Evolutionary conservation across 176 grass and related monocot species (phyloP).

Genomic region (Neostapfia colusana): DNA sequence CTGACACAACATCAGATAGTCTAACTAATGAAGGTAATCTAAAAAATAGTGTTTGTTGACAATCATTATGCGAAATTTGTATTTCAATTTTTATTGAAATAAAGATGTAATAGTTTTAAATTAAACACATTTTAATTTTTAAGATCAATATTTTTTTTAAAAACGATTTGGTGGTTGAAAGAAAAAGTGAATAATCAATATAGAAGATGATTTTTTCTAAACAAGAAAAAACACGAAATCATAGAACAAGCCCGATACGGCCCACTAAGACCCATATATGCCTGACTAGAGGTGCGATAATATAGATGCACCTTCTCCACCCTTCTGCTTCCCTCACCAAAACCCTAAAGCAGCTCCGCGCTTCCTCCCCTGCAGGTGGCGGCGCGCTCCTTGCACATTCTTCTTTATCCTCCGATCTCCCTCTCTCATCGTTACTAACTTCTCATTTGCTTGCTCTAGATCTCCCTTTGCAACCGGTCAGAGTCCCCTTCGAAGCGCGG

Average conservation of each 20-base stretch:
- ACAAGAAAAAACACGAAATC: too few species aligned
- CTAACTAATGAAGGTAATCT: too few species aligned
- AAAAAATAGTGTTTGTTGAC: too few species aligned
- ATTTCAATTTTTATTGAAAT: too few species aligned
- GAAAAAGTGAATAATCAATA: too few species aligned
- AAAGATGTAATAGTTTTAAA: too few species aligned
- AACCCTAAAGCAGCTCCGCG: constrained; percentile 27
- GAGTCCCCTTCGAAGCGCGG: background rate
- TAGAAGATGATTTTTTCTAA: too few species aligned
- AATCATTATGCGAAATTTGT: too few species aligned
- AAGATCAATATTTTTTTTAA: too few species aligned
- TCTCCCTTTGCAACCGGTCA: background rate
- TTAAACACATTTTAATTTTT: too few species aligned
- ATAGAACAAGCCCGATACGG: background rate
- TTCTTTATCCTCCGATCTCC: background rate
- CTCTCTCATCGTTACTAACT: background rate
- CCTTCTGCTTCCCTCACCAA: background rate
- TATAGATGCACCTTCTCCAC: background rate
- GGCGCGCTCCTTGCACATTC: constrained; percentile 1
- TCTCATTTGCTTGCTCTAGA: background rate
- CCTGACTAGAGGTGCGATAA: background rate
- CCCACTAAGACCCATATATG: constrained; percentile 16
- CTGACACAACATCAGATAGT: too few species aligned
- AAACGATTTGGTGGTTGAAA: too few species aligned
- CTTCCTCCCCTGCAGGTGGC: constrained; percentile 12